Conservation (phyloP, 2,329 filamentous ascomycete species). For the Westerdykella ornata region DNA sequence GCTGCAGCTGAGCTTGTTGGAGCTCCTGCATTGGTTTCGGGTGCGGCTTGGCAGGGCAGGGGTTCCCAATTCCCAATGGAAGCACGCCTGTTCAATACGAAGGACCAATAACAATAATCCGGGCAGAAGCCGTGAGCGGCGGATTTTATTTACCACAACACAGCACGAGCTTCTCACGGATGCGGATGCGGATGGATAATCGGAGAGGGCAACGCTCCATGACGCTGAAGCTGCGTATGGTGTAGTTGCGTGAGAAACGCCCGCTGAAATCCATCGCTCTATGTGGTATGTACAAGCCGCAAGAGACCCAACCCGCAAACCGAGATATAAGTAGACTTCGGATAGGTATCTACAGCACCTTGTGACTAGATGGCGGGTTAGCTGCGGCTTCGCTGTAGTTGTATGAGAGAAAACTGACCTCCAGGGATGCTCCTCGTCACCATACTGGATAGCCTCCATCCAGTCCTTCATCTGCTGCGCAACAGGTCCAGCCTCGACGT, state of each 20-base stretch:
- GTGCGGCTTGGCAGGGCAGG: constrained; percentile 6
- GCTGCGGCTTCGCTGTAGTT: no score
- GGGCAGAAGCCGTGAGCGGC: neutral
- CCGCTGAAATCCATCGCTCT: constrained; percentile 1
- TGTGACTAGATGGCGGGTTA: neutral
- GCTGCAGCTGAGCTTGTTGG: neutral
- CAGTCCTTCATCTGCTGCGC: constrained; percentile 86
- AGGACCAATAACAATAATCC: neutral
- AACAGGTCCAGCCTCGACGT: constrained; percentile 81
- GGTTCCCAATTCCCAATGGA: neutral
- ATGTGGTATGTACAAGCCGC: constrained; percentile 1
- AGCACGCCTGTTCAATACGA: no score
- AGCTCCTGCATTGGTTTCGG: neutral
- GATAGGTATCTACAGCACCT: neutral
- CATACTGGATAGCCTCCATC: constrained; percentile 95
- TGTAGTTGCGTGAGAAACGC: neutral
- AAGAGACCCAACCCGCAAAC: no score
- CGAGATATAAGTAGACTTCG: neutral
- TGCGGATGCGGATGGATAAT: neutral
- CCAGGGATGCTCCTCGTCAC: constrained; percentile 79
- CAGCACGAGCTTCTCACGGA: neutral
- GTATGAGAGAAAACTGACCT: constrained; percentile 50
- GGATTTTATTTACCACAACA: neutral
- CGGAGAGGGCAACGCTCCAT: no score
- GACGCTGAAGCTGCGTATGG: no score